These are phyloP conservation scores for Zymoseptoria brevis DNA, from an alignment of 2,329 filamentous ascomycete species.

Conservation along the genomic window DNA sequence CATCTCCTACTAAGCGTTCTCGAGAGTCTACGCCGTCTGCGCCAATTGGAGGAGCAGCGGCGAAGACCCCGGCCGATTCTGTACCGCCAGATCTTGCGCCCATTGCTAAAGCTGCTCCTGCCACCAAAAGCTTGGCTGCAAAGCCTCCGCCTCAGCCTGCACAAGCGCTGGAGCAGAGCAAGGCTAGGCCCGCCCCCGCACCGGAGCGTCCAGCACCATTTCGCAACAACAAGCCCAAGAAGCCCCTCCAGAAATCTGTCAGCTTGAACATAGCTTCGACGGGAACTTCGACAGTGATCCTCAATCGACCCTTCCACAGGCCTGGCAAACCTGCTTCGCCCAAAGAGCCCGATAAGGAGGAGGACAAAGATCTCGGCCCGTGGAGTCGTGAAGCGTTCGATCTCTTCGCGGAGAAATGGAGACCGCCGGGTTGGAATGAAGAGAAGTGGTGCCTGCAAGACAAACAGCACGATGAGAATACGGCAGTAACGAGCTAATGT, in stretches of 20 bases:
- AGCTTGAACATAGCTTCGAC: constrained; percentile 19
- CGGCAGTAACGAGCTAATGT: background rate
- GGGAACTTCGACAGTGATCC: constrained; percentile 22
- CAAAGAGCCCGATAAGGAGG: constrained; percentile 7
- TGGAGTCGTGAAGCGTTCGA: constrained; percentile 65
- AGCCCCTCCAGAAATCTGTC: constrained; percentile 18
- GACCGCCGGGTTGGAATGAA: constrained; percentile 40
- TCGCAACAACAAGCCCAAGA: constrained; percentile 7
- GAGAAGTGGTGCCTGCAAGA: constrained; percentile 19
- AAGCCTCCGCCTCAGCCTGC: constrained; percentile 1
- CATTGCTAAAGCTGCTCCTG: background rate
- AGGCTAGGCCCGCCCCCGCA: background rate
- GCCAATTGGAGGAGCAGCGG: background rate
- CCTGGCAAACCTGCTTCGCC: constrained; percentile 15
- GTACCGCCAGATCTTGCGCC: background rate
- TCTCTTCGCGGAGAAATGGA: constrained; percentile 48
- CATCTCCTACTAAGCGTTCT: constrained; percentile 16
- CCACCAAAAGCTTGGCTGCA: background rate
- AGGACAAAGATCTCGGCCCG: constrained; percentile 46
- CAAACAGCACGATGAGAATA: background rate
- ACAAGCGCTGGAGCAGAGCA: background rate
- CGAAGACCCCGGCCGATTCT: background rate
- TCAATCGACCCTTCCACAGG: constrained; percentile 25
- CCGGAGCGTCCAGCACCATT: background rate
- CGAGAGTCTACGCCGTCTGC: constrained; percentile 8